Conservation (phyloP, 139 green algal genomes). For the Astrephomene gubernaculifera region DNA sequence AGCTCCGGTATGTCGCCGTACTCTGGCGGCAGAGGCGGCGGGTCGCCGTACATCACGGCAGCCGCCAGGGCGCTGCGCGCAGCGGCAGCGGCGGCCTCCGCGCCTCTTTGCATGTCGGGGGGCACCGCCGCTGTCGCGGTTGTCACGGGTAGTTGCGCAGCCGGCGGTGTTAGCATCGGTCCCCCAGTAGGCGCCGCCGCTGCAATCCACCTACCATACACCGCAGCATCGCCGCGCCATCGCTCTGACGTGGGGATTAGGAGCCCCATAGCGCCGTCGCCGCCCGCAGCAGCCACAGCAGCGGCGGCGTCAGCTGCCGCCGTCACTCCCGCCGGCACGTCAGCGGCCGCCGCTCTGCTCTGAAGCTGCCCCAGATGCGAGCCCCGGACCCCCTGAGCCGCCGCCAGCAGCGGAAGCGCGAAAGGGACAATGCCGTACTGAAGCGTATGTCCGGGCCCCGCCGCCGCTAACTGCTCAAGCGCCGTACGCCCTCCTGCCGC, state of each 20-base stretch:
- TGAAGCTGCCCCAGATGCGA: too few relatives aligned
- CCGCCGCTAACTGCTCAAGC: not conserved
- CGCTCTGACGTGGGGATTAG: not conserved
- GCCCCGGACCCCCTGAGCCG: not conserved
- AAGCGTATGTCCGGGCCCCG: not conserved
- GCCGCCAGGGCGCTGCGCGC: not conserved
- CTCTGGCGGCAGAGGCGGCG: slow-evolving; percentile 16
- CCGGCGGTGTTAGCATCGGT: too few relatives aligned
- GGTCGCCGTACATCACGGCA: not conserved
- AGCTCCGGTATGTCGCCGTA: not conserved
- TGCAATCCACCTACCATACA: not conserved
- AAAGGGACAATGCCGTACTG: not conserved
- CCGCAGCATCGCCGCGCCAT: not conserved
- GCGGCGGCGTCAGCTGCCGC: not conserved
- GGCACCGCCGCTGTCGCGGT: not conserved
- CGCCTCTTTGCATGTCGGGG: too few relatives aligned
- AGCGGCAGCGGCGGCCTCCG: not conserved
- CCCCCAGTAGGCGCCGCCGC: not conserved
- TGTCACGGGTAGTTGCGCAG: too few relatives aligned
- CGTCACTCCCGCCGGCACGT: not conserved
- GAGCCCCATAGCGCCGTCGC: not conserved
- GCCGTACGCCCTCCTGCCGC: not conserved
- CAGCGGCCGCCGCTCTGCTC: not conserved
- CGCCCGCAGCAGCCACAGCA: not conserved
- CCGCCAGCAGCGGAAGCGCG: not conserved